Percentiles rank a stretch among this genome's conserved stretches.
Evolutionary conservation across 2,329 filamentous ascomycete genomes (phyloP).

Genomic region (Aspergillus quadrilineatus): DNA sequence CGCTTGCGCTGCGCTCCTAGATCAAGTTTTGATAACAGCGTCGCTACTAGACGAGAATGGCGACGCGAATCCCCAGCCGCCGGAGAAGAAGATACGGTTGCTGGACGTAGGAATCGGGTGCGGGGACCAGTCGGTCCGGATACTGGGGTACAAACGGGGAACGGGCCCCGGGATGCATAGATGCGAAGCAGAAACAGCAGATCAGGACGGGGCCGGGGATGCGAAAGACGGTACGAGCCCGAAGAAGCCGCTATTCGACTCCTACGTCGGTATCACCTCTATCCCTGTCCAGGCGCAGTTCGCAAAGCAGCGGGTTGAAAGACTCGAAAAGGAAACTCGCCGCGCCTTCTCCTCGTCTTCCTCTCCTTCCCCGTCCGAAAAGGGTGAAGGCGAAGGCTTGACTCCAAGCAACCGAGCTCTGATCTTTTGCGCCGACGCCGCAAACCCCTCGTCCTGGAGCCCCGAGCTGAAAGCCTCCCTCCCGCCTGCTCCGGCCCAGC

Average conservation of each 20-base stretch:
- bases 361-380: no score
- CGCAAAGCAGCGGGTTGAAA: conserved; percentile 20
- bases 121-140: conserved; percentile 56
- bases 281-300: conserved; percentile 47
- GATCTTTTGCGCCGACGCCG: conserved; percentile 54
- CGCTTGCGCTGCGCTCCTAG: conserved; percentile 52
- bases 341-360: no score
- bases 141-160: conserved; percentile 25
- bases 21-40: conserved; percentile 48
- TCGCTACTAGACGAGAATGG: conserved; percentile 35
- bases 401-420: conserved; percentile 1
- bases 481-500: neutral
- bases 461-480: conserved; percentile 22
- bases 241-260: conserved; percentile 35
- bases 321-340: no score
- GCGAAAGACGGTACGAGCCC: neutral
- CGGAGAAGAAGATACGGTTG: conserved; percentile 15
- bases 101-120: conserved; percentile 61
- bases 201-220: neutral
- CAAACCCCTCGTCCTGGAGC: conserved; percentile 47
- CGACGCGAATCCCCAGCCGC: conserved; percentile 7
- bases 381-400: neutral
- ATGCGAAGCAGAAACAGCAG: neutral
- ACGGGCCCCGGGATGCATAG: no score
- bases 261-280: conserved; percentile 57